phyloP scores from a whole-genome alignment of 345 rosid species.

The Trapa incisa region DNA sequence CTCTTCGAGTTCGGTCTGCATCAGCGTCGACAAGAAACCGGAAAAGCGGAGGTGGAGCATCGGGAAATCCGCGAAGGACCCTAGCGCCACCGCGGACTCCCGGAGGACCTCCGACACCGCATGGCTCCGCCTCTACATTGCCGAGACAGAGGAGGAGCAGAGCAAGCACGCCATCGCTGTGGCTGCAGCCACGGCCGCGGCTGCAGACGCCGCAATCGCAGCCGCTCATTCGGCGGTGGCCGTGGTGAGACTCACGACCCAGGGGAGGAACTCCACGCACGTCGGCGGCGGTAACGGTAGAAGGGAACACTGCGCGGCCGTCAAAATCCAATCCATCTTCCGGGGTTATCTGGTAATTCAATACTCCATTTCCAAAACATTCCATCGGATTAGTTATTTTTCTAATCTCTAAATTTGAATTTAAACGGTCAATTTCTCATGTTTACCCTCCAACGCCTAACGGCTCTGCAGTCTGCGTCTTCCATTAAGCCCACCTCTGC shows the following conservation, averaged over 20 bases:
- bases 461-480: neutral
- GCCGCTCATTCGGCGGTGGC: conserved; percentile 54
- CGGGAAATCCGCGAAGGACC: conserved; percentile 24
- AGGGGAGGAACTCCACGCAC: conserved; percentile 26
- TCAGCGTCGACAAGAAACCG: conserved; percentile 16
- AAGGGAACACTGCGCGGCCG: conserved; percentile 36
- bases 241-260: conserved; percentile 41
- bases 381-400: neutral
- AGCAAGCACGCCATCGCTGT: conserved; percentile 53
- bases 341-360: conserved; percentile 55
- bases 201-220: conserved; percentile 52
- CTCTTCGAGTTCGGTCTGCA: conserved; percentile 16
- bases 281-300: conserved; percentile 16
- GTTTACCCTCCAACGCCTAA: neutral
- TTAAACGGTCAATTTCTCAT: neutral
- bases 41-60: conserved; percentile 52
- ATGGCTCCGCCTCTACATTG: conserved; percentile 32
- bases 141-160: conserved; percentile 43
- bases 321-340: conserved; percentile 48
- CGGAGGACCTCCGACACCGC: conserved; percentile 12
- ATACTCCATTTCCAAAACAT: neutral
- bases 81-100: neutral
- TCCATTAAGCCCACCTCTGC: too few relatives aligned
- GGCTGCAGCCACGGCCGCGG: conserved; percentile 44
- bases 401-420: neutral